A percentile compares a stretch with the other conserved stretches of the same genome.
phyloP scores from a whole-genome alignment of 495 filamentous ascomycete species.

The Neurospora africana region DNA sequence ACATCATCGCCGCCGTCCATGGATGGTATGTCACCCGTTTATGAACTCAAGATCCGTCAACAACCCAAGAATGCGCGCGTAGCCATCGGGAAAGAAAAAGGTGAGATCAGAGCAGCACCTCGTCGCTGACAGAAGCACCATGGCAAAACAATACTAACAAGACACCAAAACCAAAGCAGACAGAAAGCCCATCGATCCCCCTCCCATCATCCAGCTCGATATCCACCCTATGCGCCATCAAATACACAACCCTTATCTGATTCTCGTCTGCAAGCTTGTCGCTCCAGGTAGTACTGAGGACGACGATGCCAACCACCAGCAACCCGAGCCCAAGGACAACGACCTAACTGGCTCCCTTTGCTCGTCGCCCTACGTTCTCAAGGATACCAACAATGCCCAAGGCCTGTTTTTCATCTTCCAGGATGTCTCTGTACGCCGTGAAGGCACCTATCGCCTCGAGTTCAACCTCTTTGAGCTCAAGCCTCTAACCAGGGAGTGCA shows the following conservation, averaged over 20 bases:
- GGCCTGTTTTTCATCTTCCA: conserved; percentile 97
- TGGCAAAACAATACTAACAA: conserved; percentile 10
- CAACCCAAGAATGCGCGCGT: conserved; percentile 56
- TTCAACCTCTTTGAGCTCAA: conserved; percentile 90
- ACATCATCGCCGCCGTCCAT: conserved; percentile 3
- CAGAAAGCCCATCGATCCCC: conserved; percentile 90
- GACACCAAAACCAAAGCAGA: conserved; percentile 38
- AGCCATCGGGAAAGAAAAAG: conserved; percentile 63
- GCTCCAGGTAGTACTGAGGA: conserved; percentile 23
- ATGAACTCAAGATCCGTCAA: conserved; percentile 52
- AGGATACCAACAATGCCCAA: conserved; percentile 85
- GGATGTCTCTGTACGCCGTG: conserved; percentile 76
- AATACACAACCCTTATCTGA: conserved; percentile 46
- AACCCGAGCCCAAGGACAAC: conserved; percentile 42
- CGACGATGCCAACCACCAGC: conserved; percentile 36
- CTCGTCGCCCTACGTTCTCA: conserved; percentile 86
- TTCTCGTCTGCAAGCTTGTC: conserved; percentile 65
- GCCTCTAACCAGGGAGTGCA: conserved; percentile 41
- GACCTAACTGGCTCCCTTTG: conserved; percentile 60
- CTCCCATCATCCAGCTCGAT: conserved; percentile 78
- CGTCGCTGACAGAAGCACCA: background rate
- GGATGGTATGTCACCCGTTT: conserved; percentile 1
- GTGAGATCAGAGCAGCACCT: conserved; percentile 2
- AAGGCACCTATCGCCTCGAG: conserved; percentile 67
- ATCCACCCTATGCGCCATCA: conserved; percentile 45